A percentile compares a stretch with the other conserved stretches of the same genome.
Conservation (phyloP, 371 early-diverging fungal species). For the Apophysomyces trapeziformis region DNA sequence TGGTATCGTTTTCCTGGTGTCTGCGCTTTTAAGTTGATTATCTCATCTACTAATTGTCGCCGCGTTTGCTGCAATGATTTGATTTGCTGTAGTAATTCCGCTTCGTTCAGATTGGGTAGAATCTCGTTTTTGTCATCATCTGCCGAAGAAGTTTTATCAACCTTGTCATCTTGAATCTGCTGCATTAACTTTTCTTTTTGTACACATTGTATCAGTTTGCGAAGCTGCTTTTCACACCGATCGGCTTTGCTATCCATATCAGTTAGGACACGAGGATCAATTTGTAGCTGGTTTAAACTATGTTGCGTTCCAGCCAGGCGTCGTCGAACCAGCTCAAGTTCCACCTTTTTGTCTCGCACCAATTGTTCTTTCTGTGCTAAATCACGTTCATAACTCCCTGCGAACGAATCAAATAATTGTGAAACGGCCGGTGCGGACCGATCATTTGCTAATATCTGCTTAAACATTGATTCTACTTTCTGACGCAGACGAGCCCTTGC, state of each 20-base stretch:
- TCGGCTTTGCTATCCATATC: slow-evolving; percentile 16
- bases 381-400: slow-evolving; percentile 41
- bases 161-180: background rate
- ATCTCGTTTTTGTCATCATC: background rate
- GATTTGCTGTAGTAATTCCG: slow-evolving; percentile 8
- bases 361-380: slow-evolving; percentile 24
- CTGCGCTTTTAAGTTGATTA: slow-evolving; percentile 5
- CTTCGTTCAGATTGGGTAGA: slow-evolving; percentile 15
- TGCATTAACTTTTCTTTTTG: slow-evolving; percentile 20
- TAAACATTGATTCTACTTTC: slow-evolving; percentile 22
- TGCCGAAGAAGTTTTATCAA: no score
- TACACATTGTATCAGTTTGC: slow-evolving; percentile 20
- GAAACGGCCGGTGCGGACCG: slow-evolving; percentile 28
- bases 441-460: slow-evolving; percentile 16
- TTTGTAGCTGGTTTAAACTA: slow-evolving; percentile 26
- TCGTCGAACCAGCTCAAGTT: slow-evolving; percentile 28
- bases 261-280: slow-evolving; percentile 14
- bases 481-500: slow-evolving; percentile 21
- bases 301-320: slow-evolving; percentile 28
- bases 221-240: slow-evolving; percentile 14
- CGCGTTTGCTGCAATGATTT: slow-evolving; percentile 15
- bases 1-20: slow-evolving; percentile 17
- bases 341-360: slow-evolving; percentile 30
- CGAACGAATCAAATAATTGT: slow-evolving; percentile 39
- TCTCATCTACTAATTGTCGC: slow-evolving; percentile 8